Conservation (phyloP, 257 asterid species). For the Anisodus acutangulus region DNA sequence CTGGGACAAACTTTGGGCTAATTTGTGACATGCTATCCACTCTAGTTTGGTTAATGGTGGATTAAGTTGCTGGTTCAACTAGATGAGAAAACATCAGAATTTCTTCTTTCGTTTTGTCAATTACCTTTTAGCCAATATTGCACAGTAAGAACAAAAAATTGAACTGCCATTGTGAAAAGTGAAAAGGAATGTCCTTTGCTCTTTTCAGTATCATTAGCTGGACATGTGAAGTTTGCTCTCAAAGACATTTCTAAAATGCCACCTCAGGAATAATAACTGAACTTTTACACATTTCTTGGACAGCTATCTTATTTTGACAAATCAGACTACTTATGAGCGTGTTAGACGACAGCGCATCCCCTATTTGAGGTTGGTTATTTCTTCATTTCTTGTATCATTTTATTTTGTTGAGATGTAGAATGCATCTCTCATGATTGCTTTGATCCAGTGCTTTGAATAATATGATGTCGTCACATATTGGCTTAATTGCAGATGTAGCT, state of each 20-base stretch:
- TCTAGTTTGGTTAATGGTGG: conserved; percentile 6
- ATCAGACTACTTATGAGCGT: conserved; percentile 93
- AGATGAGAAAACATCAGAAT: not conserved
- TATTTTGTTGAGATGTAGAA: not conserved
- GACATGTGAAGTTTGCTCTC: not conserved
- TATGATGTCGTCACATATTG: not conserved
- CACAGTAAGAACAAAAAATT: not conserved
- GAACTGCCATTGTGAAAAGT: not conserved
- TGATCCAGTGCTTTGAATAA: not conserved
- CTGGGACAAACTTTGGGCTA: conserved; percentile 20
- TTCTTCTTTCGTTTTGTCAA: not conserved
- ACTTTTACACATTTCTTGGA: conserved; percentile 23
- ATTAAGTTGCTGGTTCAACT: not conserved
- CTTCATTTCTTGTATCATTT: not conserved
- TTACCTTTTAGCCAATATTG: not conserved
- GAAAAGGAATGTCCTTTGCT: not conserved
- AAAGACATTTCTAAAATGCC: not conserved
- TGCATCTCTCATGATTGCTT: not conserved
- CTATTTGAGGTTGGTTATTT: conserved; percentile 70
- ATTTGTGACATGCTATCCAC: not conserved
- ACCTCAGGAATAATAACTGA: conserved; percentile 23
- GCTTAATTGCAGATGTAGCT: not conserved
- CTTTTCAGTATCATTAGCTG: conserved; percentile 1
- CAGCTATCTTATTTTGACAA: conserved; percentile 92
- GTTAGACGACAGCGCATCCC: conserved; percentile 80